Percentiles rank a stretch among this genome's conserved stretches.
phyloP scores from a whole-genome alignment of 176 grass and related monocot genomes.

The Juncus effusus region DNA sequence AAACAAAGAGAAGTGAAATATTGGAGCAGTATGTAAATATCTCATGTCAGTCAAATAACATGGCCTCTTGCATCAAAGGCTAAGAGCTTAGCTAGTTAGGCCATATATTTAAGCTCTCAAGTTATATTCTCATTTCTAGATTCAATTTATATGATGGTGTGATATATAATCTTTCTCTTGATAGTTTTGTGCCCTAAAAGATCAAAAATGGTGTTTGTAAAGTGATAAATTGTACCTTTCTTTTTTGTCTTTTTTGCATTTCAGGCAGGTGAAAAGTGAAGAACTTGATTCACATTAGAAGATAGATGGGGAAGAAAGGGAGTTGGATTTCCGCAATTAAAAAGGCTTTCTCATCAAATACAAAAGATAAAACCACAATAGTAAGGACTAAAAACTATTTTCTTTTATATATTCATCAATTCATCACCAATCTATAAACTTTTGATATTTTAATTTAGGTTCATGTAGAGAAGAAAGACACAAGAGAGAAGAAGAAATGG shows the following conservation, averaged over 20 bases:
- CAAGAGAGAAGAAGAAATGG: constrained; percentile 85
- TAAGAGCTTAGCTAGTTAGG: constrained; percentile 13
- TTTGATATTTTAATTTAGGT: not conserved
- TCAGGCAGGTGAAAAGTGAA: constrained; percentile 13
- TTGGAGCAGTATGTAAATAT: constrained; percentile 20
- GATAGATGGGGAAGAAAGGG: constrained; percentile 95
- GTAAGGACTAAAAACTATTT: constrained; percentile 36
- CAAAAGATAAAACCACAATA: constrained; percentile 59
- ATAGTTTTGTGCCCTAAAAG: not conserved
- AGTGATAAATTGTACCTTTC: not conserved
- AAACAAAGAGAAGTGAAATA: constrained; percentile 6
- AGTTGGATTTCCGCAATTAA: constrained; percentile 79
- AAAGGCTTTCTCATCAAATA: constrained; percentile 58
- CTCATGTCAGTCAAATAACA: constrained; percentile 28
- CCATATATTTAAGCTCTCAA: no score
- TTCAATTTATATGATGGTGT: no score
- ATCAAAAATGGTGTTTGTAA: not conserved
- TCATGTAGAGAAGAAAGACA: constrained; percentile 23
- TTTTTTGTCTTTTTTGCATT: constrained; percentile 3
- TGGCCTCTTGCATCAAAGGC: constrained; percentile 9
- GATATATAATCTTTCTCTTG: no score
- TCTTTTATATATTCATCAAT: not conserved
- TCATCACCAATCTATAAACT: constrained; percentile 11
- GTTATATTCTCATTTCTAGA: no score
- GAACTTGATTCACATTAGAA: constrained; percentile 40